Percentiles rank a stretch among this genome's conserved stretches.
Evolutionary conservation across 2,329 filamentous ascomycete species (phyloP).

Genomic region (Sporothrix phasma): DNA sequence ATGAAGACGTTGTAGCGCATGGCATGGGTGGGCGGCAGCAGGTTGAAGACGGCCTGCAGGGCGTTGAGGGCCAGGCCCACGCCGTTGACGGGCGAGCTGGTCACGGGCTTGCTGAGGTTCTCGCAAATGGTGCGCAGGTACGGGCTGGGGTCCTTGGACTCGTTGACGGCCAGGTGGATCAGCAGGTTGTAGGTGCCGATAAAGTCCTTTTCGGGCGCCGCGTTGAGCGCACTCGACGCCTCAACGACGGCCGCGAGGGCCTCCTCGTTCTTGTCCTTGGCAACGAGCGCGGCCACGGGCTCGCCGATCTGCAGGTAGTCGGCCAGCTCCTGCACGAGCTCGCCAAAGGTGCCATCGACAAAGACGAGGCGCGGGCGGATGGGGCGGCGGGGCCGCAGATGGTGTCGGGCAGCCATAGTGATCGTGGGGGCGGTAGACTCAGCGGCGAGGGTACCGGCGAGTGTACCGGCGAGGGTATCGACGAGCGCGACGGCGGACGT

Average conservation of each 20-base stretch:
- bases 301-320: constrained; percentile 82
- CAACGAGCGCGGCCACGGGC: constrained; percentile 64
- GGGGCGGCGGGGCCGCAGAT: constrained; percentile 7
- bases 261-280: constrained; percentile 71
- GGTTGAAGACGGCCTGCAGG: constrained; percentile 94
- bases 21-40: constrained; percentile 64
- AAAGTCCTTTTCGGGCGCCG: constrained; percentile 91
- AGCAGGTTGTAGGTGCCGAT: constrained; percentile 94
- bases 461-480: too few relatives aligned
- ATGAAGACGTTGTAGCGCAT: constrained; percentile 85
- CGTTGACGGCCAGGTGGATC: constrained; percentile 72
- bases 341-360: constrained; percentile 87
- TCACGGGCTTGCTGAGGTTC: constrained; percentile 79
- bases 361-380: constrained; percentile 52
- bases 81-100: constrained; percentile 76
- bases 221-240: constrained; percentile 66
- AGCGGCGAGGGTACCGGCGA: neutral
- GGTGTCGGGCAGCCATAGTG: constrained; percentile 12
- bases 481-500: too few relatives aligned
- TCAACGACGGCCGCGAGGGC: constrained; percentile 82
- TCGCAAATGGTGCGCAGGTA: constrained; percentile 82
- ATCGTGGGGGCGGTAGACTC: neutral
- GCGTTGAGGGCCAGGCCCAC: constrained; percentile 78
- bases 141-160: constrained; percentile 74
- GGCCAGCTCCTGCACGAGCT: constrained; percentile 89